phyloP scores from a whole-genome alignment of 2,329 filamentous ascomycete genomes.

The Cladosporium sp. region DNA sequence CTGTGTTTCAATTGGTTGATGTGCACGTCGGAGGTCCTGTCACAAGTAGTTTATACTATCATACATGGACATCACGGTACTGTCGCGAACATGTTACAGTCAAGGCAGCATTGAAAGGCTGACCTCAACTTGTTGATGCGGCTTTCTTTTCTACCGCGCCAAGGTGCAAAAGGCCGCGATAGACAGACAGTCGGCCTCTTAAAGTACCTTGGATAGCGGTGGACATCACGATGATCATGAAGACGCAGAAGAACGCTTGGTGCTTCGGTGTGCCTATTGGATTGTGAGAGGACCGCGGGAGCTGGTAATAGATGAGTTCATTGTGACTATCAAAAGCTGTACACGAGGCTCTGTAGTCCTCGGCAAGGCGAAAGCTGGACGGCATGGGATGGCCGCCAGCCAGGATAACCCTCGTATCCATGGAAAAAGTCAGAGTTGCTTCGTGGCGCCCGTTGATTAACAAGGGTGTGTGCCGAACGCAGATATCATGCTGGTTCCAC shows the following conservation, averaged over 20 bases:
- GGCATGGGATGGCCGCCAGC: constrained; percentile 8
- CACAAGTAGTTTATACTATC: background rate
- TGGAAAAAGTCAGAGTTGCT: constrained; percentile 75
- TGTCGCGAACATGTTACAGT: constrained; percentile 28
- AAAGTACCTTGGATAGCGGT: constrained; percentile 14
- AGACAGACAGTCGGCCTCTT: constrained; percentile 17
- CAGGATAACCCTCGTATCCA: constrained; percentile 4
- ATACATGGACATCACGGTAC: background rate
- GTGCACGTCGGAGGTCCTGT: background rate
- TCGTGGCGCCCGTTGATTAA: constrained; percentile 93
- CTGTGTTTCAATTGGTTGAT: background rate
- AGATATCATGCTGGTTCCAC: constrained; percentile 80
- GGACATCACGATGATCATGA: background rate
- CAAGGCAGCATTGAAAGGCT: constrained; percentile 22
- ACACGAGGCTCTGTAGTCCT: background rate
- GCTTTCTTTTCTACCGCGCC: constrained; percentile 25
- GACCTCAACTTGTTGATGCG: constrained; percentile 30
- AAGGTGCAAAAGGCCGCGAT: constrained; percentile 23
- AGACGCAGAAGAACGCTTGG: background rate
- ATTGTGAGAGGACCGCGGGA: background rate
- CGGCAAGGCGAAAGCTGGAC: background rate
- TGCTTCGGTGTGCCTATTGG: too few species aligned
- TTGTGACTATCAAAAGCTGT: constrained; percentile 1
- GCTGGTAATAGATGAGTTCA: background rate
- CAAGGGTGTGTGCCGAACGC: constrained; percentile 99